phyloP scores from a whole-genome alignment of 768 basidiomycete genomes.

The Sarcomyxa edulis region DNA sequence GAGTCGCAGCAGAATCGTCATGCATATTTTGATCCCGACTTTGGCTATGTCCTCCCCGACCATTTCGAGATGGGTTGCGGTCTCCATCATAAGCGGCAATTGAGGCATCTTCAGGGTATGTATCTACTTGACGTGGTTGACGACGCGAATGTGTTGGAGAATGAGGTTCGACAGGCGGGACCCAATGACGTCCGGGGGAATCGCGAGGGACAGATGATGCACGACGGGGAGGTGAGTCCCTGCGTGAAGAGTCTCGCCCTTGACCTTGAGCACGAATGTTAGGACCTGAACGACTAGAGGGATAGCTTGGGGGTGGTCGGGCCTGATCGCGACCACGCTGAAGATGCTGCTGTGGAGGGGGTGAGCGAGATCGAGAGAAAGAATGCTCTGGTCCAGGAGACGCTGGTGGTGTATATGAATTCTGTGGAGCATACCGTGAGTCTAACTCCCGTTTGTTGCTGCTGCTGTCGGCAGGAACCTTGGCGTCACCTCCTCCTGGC shows the following conservation, averaged over 20 bases:
- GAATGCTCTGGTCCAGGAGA: conserved; percentile 23
- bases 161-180: conserved; percentile 13
- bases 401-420: conserved; percentile 14
- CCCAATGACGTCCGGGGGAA: conserved; percentile 20
- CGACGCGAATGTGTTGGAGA: conserved; percentile 7
- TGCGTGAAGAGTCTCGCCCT: conserved; percentile 1
- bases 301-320: conserved; percentile 3
- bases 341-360: conserved; percentile 10
- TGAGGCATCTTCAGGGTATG: too few species aligned
- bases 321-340: conserved; percentile 17
- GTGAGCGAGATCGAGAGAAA: conserved; percentile 18
- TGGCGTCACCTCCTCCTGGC: conserved; percentile 26
- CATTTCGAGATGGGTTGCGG: conserved; percentile 2
- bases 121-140: too few species aligned
- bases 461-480: conserved; percentile 20
- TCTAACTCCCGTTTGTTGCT: conserved; percentile 12
- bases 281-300: conserved; percentile 2
- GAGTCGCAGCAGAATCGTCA: conserved; percentile 7
- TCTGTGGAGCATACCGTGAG: conserved; percentile 11
- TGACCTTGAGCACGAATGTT: not conserved
- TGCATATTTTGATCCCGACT: conserved; percentile 21
- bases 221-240: conserved; percentile 1
- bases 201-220: conserved; percentile 5
- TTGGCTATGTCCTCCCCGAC: conserved; percentile 1
- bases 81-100: conserved; percentile 3